Percentiles rank a stretch among this genome's conserved stretches.
Conservation (phyloP, 2,329 filamentous ascomycete species). For the Aspergillus tubingensis region DNA sequence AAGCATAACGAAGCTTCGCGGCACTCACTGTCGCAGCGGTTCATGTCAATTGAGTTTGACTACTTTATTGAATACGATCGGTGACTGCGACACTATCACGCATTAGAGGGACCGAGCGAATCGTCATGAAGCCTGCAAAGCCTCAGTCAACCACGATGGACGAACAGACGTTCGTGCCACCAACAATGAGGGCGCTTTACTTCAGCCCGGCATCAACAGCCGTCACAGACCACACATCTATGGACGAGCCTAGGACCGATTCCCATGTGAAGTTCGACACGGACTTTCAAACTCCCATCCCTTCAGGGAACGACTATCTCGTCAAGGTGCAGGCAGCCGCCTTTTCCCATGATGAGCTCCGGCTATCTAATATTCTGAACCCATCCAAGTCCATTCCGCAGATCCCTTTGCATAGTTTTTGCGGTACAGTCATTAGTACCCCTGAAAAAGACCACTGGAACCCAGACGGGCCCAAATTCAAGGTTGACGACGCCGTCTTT, state of each 20-base stretch:
- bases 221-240: slow-evolving; percentile 11
- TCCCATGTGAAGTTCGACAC: slow-evolving; percentile 36
- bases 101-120: background rate
- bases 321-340: slow-evolving; percentile 44
- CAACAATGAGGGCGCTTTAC: slow-evolving; percentile 43
- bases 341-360: slow-evolving; percentile 43
- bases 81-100: too few species aligned
- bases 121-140: slow-evolving; percentile 24
- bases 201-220: slow-evolving; percentile 30
- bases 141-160: slow-evolving; percentile 33
- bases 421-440: slow-evolving; percentile 42
- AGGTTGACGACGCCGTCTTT: slow-evolving; percentile 44
- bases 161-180: slow-evolving; percentile 39
- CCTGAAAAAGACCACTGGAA: slow-evolving; percentile 32
- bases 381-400: slow-evolving; percentile 33
- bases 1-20: background rate
- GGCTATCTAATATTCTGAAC: slow-evolving; percentile 26
- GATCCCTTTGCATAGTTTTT: slow-evolving; percentile 46
- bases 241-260: slow-evolving; percentile 23
- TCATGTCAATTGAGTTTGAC: slow-evolving; percentile 1
- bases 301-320: slow-evolving; percentile 41
- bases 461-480: slow-evolving; percentile 39
- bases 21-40: background rate
- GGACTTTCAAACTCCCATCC: slow-evolving; percentile 40
- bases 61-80: too few species aligned